Evolutionary conservation across 805 yeast species (phyloP).

Genomic region (Candida loeiensis): DNA sequence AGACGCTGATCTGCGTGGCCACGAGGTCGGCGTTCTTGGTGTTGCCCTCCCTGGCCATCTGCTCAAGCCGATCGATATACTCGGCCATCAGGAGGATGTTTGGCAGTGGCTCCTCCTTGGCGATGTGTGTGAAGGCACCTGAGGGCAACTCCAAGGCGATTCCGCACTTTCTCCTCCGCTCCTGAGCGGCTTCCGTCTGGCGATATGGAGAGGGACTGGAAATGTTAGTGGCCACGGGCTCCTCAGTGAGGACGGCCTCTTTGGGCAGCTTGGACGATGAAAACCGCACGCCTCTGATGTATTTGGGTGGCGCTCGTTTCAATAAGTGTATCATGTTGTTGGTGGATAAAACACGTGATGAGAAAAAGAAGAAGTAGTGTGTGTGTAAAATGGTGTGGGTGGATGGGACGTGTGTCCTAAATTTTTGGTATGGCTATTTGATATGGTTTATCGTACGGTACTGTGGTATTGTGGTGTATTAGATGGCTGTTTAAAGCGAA

Average conservation of each 20-base stretch:
- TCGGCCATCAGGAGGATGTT: slow-evolving; percentile 4
- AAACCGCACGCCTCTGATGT: slow-evolving; percentile 4
- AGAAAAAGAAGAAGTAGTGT: too few relatives aligned
- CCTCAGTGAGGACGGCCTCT: slow-evolving; percentile 7
- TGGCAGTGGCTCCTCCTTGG: slow-evolving; percentile 7
- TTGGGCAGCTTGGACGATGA: slow-evolving; percentile 16
- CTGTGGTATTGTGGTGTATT: too few relatives aligned
- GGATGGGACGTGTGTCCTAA: too few relatives aligned
- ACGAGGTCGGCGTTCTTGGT: slow-evolving; percentile 5
- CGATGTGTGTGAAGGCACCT: slow-evolving; percentile 1
- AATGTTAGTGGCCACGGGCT: background rate
- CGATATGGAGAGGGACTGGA: background rate
- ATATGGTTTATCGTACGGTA: too few relatives aligned
- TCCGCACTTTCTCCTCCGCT: slow-evolving; percentile 8
- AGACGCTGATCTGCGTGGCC: slow-evolving; percentile 7
- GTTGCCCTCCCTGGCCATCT: slow-evolving; percentile 3
- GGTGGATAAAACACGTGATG: background rate
- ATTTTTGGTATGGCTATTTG: too few relatives aligned
- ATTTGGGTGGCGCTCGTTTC: background rate
- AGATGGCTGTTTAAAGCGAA: too few relatives aligned
- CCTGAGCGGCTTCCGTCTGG: slow-evolving; percentile 3
- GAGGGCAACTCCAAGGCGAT: slow-evolving; percentile 7
- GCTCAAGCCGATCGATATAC: slow-evolving; percentile 8
- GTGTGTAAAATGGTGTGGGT: too few relatives aligned
- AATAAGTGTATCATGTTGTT: background rate